Conservation (phyloP, 139 green algal genomes). For the Auxenochlorella pyrenoidosa region DNA sequence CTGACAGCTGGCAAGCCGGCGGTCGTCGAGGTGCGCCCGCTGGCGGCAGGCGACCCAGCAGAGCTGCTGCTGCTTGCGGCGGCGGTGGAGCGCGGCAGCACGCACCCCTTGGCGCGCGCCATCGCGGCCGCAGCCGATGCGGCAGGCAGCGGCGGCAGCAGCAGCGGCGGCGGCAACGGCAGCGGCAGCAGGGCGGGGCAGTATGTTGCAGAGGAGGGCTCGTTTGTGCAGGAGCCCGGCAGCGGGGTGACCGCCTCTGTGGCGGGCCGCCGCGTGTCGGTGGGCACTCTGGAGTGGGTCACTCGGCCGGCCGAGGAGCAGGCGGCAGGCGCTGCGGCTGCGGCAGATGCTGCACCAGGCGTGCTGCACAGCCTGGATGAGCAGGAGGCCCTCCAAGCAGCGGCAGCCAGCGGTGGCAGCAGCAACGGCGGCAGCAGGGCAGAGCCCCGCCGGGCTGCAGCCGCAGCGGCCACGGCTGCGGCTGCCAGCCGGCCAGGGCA, state of each 20-base stretch:
- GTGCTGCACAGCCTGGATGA: neutral
- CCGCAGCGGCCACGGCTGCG: neutral
- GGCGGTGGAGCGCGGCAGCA: slow-evolving; percentile 75
- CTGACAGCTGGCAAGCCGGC: slow-evolving; percentile 84
- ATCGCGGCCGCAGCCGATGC: slow-evolving; percentile 38
- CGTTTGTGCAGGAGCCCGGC: slow-evolving; percentile 83
- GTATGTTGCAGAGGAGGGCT: slow-evolving; percentile 55
- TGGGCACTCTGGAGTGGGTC: slow-evolving; percentile 88
- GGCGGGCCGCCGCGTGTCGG: slow-evolving; percentile 60
- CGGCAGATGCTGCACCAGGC: neutral
- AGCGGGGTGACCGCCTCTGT: slow-evolving; percentile 76
- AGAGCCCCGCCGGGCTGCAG: neutral
- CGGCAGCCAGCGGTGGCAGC: neutral
- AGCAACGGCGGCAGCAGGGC: neutral
- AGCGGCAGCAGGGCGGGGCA: slow-evolving; percentile 20
- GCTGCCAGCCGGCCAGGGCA: slow-evolving; percentile 43
- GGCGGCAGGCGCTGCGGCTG: neutral
- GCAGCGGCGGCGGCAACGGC: neutral
- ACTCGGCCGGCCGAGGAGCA: slow-evolving; percentile 4
- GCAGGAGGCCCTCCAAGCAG: neutral
- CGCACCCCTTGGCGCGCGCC: slow-evolving; percentile 78
- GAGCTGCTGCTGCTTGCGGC: slow-evolving; percentile 78
- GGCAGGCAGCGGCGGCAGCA: neutral
- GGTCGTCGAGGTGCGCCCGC: slow-evolving; percentile 54
- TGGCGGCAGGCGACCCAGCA: neutral